phyloP scores from a whole-genome alignment of 306 rosid species.

The Cucumis sativus region DNA sequence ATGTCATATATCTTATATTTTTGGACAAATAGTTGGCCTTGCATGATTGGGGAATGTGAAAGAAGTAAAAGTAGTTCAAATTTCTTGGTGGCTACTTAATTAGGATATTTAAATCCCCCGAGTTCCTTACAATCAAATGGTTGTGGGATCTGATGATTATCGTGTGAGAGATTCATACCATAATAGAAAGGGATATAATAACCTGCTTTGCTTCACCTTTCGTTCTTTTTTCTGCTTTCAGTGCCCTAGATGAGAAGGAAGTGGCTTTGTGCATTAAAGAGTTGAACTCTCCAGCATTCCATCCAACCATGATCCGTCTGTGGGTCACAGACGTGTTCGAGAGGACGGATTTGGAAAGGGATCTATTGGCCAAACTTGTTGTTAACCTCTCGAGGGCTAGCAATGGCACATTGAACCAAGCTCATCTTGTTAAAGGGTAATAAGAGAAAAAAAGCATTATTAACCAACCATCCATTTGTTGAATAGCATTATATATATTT shows the following conservation, averaged over 20 bases:
- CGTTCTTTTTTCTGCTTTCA: conserved; percentile 14
- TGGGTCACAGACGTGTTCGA: conserved; percentile 88
- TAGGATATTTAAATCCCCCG: not conserved
- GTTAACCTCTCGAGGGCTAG: conserved; percentile 44
- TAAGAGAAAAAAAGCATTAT: not conserved
- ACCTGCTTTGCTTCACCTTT: not conserved
- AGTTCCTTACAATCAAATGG: not conserved
- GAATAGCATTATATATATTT: not conserved
- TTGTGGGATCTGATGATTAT: not conserved
- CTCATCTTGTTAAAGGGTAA: conserved; percentile 70
- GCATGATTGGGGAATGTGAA: not conserved
- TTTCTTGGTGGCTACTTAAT: not conserved
- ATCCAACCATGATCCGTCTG: conserved; percentile 64
- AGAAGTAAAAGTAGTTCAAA: not conserved
- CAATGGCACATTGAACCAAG: conserved; percentile 38
- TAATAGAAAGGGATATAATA: not conserved
- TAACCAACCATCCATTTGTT: not conserved
- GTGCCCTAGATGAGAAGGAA: conserved; percentile 77
- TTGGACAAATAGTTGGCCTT: not conserved
- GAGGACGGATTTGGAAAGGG: conserved; percentile 64
- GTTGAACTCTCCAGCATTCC: conserved; percentile 64
- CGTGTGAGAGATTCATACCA: not conserved
- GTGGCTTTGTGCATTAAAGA: conserved; percentile 62
- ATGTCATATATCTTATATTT: no score
- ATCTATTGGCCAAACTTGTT: conserved; percentile 53